phyloP scores from a whole-genome alignment of 2,329 filamentous ascomycete species.

The Colletotrichum brevisporum region DNA sequence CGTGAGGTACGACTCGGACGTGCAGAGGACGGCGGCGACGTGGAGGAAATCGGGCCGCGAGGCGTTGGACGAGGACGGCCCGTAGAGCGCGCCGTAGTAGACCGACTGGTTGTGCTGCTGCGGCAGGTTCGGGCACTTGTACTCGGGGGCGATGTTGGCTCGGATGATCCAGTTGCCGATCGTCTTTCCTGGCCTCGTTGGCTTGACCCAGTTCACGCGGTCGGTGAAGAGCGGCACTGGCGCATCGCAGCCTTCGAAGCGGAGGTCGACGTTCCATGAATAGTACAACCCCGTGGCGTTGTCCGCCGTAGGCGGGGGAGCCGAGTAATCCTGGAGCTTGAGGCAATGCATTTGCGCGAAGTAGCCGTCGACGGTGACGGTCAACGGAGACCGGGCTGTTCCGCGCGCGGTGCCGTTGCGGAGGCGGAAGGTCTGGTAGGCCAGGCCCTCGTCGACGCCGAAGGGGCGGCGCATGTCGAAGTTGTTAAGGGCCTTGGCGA shows the following conservation, averaged over 20 bases:
- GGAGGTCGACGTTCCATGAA: background rate
- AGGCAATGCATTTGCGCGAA: background rate
- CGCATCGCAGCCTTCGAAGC: background rate
- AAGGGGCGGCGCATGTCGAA: conserved; percentile 17
- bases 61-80: background rate
- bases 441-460: background rate
- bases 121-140: conserved; percentile 4
- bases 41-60: conserved; percentile 1
- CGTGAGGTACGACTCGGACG: background rate
- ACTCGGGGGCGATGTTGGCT: background rate
- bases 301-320: background rate
- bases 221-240: background rate
- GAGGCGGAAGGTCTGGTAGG: conserved; percentile 13
- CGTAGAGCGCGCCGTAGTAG: background rate
- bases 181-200: background rate
- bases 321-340: background rate
- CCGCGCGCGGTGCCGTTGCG: background rate
- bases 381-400: background rate
- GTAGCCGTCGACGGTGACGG: conserved; percentile 1
- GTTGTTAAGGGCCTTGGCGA: conserved; percentile 1
- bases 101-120: conserved; percentile 2
- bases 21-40: conserved; percentile 6
- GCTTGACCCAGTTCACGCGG: background rate
- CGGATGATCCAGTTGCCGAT: background rate
- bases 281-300: background rate